A percentile compares a stretch with the other conserved stretches of the same genome.
Conservation (phyloP, 768 basidiomycete genomes). For the Rhizopogon roseolus region DNA sequence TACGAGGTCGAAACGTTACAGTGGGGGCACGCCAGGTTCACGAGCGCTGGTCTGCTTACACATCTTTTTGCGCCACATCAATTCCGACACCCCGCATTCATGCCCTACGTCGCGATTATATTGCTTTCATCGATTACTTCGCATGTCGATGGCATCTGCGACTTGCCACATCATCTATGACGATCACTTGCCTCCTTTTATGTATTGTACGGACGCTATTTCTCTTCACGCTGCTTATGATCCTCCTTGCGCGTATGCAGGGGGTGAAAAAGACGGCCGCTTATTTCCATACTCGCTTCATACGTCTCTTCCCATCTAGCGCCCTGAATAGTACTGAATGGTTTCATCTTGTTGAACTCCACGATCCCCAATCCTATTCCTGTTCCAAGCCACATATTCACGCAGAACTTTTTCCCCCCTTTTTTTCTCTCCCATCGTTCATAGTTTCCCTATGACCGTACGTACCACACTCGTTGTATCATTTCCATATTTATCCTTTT, state of each 20-base stretch:
- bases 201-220: slow-evolving; percentile 72
- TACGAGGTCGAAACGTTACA: slow-evolving; percentile 11
- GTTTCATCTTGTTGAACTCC: slow-evolving; percentile 18
- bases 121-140: slow-evolving; percentile 13
- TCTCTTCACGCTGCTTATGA: slow-evolving; percentile 45
- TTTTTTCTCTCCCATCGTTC: slow-evolving; percentile 9
- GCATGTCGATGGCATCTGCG: slow-evolving; percentile 14
- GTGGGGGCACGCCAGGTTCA: slow-evolving; percentile 20
- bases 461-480: slow-evolving; percentile 12
- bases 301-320: slow-evolving; percentile 23
- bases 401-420: slow-evolving; percentile 1
- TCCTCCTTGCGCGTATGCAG: slow-evolving; percentile 7
- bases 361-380: slow-evolving; percentile 17
- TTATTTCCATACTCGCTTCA: slow-evolving; percentile 22
- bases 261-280: slow-evolving; percentile 23
- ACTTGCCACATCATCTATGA: slow-evolving; percentile 22
- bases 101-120: slow-evolving; percentile 8
- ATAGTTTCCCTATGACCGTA: slow-evolving; percentile 15
- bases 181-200: slow-evolving; percentile 35
- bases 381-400: slow-evolving; percentile 18
- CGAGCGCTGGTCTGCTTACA: slow-evolving; percentile 11
- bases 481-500: slow-evolving; percentile 14
- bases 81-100: slow-evolving; percentile 16
- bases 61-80: slow-evolving; percentile 7
- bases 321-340: slow-evolving; percentile 29